Base-by-base conservation (phyloP, 805 yeast species). In the Kazachstania taianensis region DNA sequence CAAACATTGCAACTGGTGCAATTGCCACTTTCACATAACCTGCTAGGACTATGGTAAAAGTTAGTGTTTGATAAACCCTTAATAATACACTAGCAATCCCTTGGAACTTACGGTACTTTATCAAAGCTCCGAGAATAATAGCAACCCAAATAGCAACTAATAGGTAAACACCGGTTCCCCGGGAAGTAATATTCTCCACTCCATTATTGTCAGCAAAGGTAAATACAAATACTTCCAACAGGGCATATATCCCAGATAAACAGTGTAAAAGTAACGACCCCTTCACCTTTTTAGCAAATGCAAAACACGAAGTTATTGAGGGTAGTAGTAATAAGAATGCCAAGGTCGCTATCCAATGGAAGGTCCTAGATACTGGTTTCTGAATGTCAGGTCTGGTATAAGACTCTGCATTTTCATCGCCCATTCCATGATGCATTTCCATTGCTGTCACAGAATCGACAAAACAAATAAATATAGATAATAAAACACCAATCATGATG, bases 21-120 rank as follows among this genome's bases (percentile, higher is more conserved):
- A 89, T 61, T 35, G 86, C 76, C 22, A 73, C 70, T 44, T 83
- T 76, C 7, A 86, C 78, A 81, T 94, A 84, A 7, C 94, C 92
- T 6, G 74, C 65, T 9, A 77, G 38, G 0, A 67, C 70, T 4
- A 63, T 48, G 14, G 71, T 20, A 7, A 73, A 55, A 3, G 83
- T 68, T 1, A 72, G 46, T 0, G 59, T 47, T 43, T 72, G 70
- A 53, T 78, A 71, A 2, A 57, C 34, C 5, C 51, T 27, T 1
- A 41, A 48, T 26, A 62, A 53, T 27, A 22, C 12, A 22, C 12
- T 22, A 4, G 12, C 8, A n/a, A 22, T 22, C 4, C 12, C 12
- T 4, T 9, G 12, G 25, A 22, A 22, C 25, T 9, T 9, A 22
- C 12, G 25, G 12, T n/a, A n/a, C 12, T n/a, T 22, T 22, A n/a